Conservation (phyloP, 2,329 filamentous ascomycete genomes). For the Blastomyces silverae region DNA sequence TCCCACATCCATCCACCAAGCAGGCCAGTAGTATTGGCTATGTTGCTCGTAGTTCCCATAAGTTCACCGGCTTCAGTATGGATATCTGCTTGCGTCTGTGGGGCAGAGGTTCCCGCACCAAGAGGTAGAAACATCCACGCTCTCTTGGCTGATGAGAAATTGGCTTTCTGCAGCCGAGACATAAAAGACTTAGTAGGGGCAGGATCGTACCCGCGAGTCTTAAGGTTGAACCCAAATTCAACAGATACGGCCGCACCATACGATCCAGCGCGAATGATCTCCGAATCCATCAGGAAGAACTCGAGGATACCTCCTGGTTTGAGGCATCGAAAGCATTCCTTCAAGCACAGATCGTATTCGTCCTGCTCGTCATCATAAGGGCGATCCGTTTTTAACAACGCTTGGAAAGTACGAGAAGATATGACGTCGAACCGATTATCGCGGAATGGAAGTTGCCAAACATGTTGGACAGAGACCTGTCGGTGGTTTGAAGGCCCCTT, state of each 20-base stretch:
- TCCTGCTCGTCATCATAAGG: conserved; percentile 63
- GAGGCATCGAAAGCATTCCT: conserved; percentile 81
- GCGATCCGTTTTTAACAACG: conserved; percentile 63
- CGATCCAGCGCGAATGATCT: conserved; percentile 77
- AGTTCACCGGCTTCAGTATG: conserved; percentile 39
- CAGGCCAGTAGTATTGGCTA: conserved; percentile 70
- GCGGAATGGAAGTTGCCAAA: conserved; percentile 78
- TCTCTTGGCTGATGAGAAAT: conserved; percentile 73
- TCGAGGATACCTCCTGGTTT: conserved; percentile 92
- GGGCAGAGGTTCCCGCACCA: conserved; percentile 49
- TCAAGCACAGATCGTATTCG: conserved; percentile 79
- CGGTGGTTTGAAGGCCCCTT: conserved; percentile 83
- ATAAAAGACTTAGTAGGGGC: conserved; percentile 76
- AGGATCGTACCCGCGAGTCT: conserved; percentile 84
- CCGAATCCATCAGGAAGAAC: conserved; percentile 81
- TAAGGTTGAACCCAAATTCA: conserved; percentile 86
- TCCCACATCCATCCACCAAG: conserved; percentile 91
- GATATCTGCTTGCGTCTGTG: conserved; percentile 37
- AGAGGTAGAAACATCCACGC: conserved; percentile 87
- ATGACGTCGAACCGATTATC: conserved; percentile 85
- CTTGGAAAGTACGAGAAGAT: conserved; percentile 79
- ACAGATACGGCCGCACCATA: conserved; percentile 74
- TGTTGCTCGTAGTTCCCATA: conserved; percentile 63
- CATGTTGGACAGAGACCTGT: conserved; percentile 66
- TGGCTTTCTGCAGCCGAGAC: conserved; percentile 62